phyloP scores from a whole-genome alignment of 2,329 filamentous ascomycete genomes.

The Xylariaceae sp. region DNA sequence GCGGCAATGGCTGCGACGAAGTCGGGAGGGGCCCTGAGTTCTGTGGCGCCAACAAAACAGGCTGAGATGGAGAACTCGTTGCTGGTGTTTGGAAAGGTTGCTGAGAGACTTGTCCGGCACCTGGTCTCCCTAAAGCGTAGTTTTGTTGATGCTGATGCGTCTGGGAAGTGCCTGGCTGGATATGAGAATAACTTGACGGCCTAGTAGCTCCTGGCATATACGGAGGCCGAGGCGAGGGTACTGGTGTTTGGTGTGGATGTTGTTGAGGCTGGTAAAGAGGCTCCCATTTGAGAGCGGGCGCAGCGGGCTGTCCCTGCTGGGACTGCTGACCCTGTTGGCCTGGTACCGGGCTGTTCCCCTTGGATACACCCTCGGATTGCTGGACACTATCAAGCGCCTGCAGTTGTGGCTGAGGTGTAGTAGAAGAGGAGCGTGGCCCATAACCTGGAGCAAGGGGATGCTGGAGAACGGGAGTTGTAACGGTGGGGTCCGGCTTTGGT shows the following conservation, averaged over 20 bases:
- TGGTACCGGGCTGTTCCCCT: constrained; percentile 29
- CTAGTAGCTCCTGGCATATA: constrained; percentile 24
- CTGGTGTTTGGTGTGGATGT: constrained; percentile 29
- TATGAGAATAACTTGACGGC: constrained; percentile 24
- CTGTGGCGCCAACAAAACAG: constrained; percentile 30
- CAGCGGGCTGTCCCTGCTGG: constrained; percentile 26
- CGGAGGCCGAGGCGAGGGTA: constrained; percentile 28
- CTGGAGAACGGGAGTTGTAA: constrained; percentile 34
- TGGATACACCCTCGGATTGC: constrained; percentile 29
- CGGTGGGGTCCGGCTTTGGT: constrained; percentile 20
- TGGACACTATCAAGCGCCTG: constrained; percentile 29
- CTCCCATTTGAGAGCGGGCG: constrained; percentile 37
- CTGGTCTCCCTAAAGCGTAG: constrained; percentile 20
- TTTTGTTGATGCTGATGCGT: constrained; percentile 20
- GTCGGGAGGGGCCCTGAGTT: constrained; percentile 28
- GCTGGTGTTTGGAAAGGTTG: constrained; percentile 33
- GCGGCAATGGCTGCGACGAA: constrained; percentile 25
- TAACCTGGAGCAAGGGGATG: constrained; percentile 33
- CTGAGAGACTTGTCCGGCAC: constrained; percentile 25
- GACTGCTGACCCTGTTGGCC: constrained; percentile 27
- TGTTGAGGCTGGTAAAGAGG: constrained; percentile 34
- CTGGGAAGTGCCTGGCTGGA: constrained; percentile 21
- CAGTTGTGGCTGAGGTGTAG: constrained; percentile 23
- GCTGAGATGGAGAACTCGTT: constrained; percentile 23
- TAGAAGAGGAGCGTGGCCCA: constrained; percentile 24